Evolutionary conservation across 176 grass and related monocot species (phyloP).

Genomic region (Ensete glaucum): DNA sequence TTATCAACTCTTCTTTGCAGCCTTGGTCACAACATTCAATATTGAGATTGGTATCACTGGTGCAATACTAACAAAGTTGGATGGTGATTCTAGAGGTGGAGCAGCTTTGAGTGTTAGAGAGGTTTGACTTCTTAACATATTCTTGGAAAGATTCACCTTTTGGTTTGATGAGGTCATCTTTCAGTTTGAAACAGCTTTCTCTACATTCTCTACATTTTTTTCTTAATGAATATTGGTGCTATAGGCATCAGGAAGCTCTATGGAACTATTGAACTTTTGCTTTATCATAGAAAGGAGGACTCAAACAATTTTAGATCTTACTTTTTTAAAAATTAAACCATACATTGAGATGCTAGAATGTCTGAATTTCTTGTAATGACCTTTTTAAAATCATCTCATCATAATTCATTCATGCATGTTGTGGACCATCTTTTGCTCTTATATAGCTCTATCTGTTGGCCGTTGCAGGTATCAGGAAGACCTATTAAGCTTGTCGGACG

Average conservation of each 20-base stretch:
- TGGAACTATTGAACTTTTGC: too few relatives aligned
- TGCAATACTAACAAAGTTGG: conserved; percentile 93
- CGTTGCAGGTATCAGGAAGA: conserved; percentile 70
- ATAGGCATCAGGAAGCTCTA: too few relatives aligned
- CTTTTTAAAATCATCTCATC: neutral
- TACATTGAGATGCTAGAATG: neutral
- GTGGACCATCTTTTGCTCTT: neutral
- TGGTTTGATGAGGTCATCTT: too few relatives aligned
- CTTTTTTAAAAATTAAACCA: neutral
- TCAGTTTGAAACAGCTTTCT: too few relatives aligned
- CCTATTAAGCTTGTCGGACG: conserved; percentile 89
- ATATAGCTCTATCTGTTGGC: conserved; percentile 1
- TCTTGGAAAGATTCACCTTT: neutral
- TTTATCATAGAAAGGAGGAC: too few relatives aligned
- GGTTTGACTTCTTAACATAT: conserved; percentile 28
- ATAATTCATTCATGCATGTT: neutral
- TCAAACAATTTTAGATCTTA: neutral
- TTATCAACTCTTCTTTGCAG: conserved; percentile 29
- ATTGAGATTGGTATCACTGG: conserved; percentile 88
- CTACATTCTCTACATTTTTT: too few relatives aligned
- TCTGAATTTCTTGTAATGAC: neutral
- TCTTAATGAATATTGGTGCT: too few relatives aligned
- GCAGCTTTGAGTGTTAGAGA: conserved; percentile 96
- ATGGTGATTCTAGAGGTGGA: conserved; percentile 97
- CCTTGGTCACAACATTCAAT: conserved; percentile 94